A percentile compares a stretch with the other conserved stretches of the same genome.
These are phyloP conservation scores for Hordeum marinum DNA, from an alignment of 176 grass and related monocot species.

Conservation along the genomic window DNA sequence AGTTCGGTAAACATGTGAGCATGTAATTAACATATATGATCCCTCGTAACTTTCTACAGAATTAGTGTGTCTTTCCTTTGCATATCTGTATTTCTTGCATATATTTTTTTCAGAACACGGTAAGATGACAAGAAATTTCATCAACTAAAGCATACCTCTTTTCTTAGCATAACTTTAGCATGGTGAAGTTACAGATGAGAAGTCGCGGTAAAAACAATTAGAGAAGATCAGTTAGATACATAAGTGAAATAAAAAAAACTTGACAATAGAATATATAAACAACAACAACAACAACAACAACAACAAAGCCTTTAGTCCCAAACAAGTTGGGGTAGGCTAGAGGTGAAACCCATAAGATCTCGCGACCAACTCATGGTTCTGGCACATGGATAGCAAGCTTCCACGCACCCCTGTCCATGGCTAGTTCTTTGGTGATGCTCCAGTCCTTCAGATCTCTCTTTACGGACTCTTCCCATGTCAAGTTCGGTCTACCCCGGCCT, in stretches of 20 bases:
- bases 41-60: not conserved
- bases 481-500: too few relatives aligned
- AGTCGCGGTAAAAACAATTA: slow-evolving; percentile 14
- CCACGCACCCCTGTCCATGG: too few relatives aligned
- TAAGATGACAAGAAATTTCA: not conserved
- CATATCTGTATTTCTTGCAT: not conserved
- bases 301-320: too few relatives aligned
- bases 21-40: not conserved
- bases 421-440: too few relatives aligned
- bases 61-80: not conserved
- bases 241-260: not conserved
- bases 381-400: too few relatives aligned
- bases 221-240: slow-evolving; percentile 28
- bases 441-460: too few relatives aligned
- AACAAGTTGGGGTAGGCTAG: too few relatives aligned
- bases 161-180: slow-evolving; percentile 81
- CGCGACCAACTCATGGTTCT: too few relatives aligned
- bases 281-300: too few relatives aligned
- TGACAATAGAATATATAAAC: not conserved
- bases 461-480: too few relatives aligned
- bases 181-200: slow-evolving; percentile 23
- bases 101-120: not conserved
- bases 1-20: not conserved
- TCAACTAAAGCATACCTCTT: slow-evolving; percentile 57
- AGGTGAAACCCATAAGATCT: too few relatives aligned